Percentiles rank a stretch among this genome's conserved stretches.
phyloP scores from a whole-genome alignment of 129 eudicot genomes.

The Deinandra increscens region DNA sequence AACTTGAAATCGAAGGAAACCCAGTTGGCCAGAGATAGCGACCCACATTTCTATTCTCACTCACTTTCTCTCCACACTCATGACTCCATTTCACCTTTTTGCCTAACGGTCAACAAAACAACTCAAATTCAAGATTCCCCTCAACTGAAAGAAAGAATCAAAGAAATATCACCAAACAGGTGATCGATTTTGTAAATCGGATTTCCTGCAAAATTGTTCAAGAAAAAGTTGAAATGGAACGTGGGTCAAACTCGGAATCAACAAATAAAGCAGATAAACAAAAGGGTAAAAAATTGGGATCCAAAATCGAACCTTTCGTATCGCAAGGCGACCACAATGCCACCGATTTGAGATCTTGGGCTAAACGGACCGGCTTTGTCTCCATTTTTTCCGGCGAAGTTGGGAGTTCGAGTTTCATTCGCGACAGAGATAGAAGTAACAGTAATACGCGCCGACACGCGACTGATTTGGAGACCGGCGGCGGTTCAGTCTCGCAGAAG shows the following conservation, averaged over 20 bases:
- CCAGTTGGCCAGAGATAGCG: conserved; percentile 20
- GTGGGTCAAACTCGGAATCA: conserved; percentile 63
- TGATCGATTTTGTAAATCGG: background rate
- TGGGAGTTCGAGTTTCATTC: conserved; percentile 25
- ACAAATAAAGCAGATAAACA: conserved; percentile 30
- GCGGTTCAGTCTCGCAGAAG: conserved; percentile 49
- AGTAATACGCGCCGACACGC: too few species aligned
- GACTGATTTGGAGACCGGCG: conserved; percentile 7
- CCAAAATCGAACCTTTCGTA: conserved; percentile 76
- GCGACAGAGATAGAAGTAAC: too few species aligned
- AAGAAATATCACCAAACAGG: too few species aligned
- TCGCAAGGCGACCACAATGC: conserved; percentile 68
- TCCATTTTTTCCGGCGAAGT: conserved; percentile 76
- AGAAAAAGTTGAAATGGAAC: conserved; percentile 52
- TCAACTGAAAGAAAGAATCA: too few species aligned
- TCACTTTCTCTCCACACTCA: background rate
- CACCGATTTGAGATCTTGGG: conserved; percentile 94
- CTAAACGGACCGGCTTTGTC: conserved; percentile 86
- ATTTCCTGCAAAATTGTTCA: conserved; percentile 4
- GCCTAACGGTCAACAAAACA: conserved; percentile 23
- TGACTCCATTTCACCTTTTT: background rate
- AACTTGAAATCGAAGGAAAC: conserved; percentile 37
- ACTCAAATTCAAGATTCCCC: conserved; percentile 15
- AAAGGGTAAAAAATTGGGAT: conserved; percentile 50
- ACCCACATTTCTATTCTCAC: conserved; percentile 2